Evolutionary conservation across 345 rosid genomes (phyloP).

Genomic region (Arabis alpina): DNA sequence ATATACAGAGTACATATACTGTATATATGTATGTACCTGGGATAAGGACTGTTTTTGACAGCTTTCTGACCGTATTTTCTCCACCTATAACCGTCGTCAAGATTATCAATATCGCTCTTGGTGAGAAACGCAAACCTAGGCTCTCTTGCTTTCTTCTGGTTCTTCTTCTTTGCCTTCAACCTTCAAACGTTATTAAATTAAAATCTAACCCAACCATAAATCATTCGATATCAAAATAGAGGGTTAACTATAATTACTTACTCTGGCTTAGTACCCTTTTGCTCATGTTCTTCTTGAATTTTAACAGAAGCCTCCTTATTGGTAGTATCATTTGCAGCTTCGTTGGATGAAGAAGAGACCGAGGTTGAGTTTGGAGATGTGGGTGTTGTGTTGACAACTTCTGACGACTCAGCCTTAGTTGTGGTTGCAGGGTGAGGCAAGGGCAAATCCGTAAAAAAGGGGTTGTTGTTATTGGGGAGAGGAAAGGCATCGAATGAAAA

Average conservation of each 20-base stretch:
- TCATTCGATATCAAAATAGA: not conserved
- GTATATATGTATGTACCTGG: slow-evolving; percentile 57
- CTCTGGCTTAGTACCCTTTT: slow-evolving; percentile 70
- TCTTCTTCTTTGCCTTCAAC: slow-evolving; percentile 90
- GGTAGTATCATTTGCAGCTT: slow-evolving; percentile 51
- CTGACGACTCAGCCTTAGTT: slow-evolving; percentile 60
- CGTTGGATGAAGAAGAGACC: slow-evolving; percentile 76
- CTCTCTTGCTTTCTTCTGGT: slow-evolving; percentile 75
- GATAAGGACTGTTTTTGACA: slow-evolving; percentile 94
- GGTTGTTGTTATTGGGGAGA: slow-evolving; percentile 32
- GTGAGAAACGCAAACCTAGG: slow-evolving; percentile 97
- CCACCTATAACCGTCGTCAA: slow-evolving; percentile 99
- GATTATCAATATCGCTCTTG: slow-evolving; percentile 88
- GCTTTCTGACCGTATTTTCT: slow-evolving; percentile 99
- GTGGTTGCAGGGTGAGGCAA: slow-evolving; percentile 36
- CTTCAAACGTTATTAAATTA: slow-evolving; percentile 41
- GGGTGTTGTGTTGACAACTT: slow-evolving; percentile 69
- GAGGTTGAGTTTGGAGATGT: slow-evolving; percentile 89
- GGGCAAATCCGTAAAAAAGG: slow-evolving; percentile 34
- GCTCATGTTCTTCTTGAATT: slow-evolving; percentile 63
- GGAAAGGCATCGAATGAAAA: slow-evolving; percentile 62
- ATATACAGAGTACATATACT: slow-evolving; percentile 23
- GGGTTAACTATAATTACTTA: slow-evolving; percentile 41
- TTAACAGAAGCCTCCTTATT: slow-evolving; percentile 45
- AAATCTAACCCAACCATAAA: not conserved